Evolutionary conservation across 2,329 filamentous ascomycete species (phyloP).

Genomic region (Ophiocordyceps camponoti-floridani): DNA sequence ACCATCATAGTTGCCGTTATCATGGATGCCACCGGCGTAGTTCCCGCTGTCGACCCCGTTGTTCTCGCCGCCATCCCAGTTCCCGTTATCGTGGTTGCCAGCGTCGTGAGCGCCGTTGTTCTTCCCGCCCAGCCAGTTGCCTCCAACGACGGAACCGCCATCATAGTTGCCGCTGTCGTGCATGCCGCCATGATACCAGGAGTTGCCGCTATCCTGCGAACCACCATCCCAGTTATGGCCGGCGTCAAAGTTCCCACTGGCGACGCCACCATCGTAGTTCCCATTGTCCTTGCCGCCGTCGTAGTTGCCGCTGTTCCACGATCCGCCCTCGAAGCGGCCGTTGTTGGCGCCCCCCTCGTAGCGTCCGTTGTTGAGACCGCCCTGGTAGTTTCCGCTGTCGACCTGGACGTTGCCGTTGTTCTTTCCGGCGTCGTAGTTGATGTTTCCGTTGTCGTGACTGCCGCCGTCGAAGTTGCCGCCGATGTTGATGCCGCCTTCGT

Average conservation of each 20-base stretch:
- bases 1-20: too few relatives aligned
- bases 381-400: too few relatives aligned
- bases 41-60: background rate
- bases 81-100: background rate
- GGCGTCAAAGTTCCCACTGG: too few relatives aligned
- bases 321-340: background rate
- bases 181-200: background rate
- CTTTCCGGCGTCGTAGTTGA: background rate
- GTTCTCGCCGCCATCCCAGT: background rate
- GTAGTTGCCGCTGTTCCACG: too few relatives aligned
- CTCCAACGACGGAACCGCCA: background rate
- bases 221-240: too few relatives aligned
- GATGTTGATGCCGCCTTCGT: background rate
- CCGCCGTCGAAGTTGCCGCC: background rate
- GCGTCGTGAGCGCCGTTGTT: background rate
- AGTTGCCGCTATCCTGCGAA: too few relatives aligned
- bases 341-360: background rate
- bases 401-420: background rate
- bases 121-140: background rate
- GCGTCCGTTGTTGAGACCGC: background rate
- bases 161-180: background rate
- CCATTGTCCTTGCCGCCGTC: too few relatives aligned
- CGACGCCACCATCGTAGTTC: too few relatives aligned
- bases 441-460: background rate
- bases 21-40: too few relatives aligned